These are phyloP conservation scores for Verbascum thapsus DNA, from an alignment of 257 asterid species.

Conservation along the genomic window DNA sequence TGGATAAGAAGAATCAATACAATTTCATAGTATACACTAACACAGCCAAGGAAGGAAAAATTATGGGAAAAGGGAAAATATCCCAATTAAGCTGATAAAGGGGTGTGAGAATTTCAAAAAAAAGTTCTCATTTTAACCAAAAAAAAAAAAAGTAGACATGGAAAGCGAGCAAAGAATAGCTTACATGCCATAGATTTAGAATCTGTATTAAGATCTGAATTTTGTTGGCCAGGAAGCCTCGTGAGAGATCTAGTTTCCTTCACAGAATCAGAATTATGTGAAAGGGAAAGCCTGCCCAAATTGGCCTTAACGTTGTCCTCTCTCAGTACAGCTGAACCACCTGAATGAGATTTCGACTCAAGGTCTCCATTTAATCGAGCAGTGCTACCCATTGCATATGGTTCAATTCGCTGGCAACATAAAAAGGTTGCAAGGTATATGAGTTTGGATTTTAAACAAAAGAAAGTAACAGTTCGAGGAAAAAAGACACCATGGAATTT, in stretches of 20 bases:
- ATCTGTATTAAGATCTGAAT: slow-evolving; percentile 70
- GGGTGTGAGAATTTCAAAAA: slow-evolving; percentile 5
- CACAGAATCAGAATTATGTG: slow-evolving; percentile 67
- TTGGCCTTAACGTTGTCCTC: slow-evolving; percentile 63
- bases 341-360: slow-evolving; percentile 63
- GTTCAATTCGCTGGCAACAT: slow-evolving; percentile 82
- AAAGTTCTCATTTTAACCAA: too few relatives aligned
- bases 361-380: slow-evolving; percentile 55
- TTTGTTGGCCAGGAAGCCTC: slow-evolving; percentile 69
- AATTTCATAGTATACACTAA: slow-evolving; percentile 12
- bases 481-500: slow-evolving; percentile 21
- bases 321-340: slow-evolving; percentile 54
- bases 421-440: slow-evolving; percentile 31
- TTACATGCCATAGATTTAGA: slow-evolving; percentile 71
- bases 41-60: slow-evolving; percentile 12
- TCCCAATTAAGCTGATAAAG: slow-evolving; percentile 21
- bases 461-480: slow-evolving; percentile 29
- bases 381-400: slow-evolving; percentile 68
- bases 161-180: slow-evolving; percentile 32
- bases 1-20: slow-evolving; percentile 27
- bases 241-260: slow-evolving; percentile 71
- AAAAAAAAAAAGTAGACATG: too few relatives aligned
- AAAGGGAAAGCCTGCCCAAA: slow-evolving; percentile 76
- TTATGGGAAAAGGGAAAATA: too few relatives aligned
- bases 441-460: slow-evolving; percentile 28